These are phyloP conservation scores for Penicillium subrubescens DNA, from an alignment of 495 filamentous ascomycete genomes.

Conservation along the genomic window DNA sequence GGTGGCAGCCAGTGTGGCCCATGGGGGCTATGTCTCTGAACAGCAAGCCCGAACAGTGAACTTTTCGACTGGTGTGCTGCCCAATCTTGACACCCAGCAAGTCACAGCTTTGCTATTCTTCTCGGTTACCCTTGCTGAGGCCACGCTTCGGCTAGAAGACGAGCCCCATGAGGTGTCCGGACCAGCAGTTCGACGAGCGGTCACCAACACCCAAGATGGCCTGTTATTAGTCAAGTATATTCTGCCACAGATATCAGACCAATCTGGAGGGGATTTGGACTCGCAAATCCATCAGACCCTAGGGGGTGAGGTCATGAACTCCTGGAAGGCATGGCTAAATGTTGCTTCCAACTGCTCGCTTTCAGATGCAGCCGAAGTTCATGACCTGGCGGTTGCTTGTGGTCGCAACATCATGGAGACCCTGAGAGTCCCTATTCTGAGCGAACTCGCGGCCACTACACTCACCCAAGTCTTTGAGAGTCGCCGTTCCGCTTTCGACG, in stretches of 20 bases:
- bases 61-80: conserved; percentile 45
- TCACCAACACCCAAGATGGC: conserved; percentile 41
- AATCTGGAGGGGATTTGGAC: conserved; percentile 27
- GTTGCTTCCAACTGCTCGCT: conserved; percentile 22
- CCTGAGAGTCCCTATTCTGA: conserved; percentile 21
- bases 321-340: conserved; percentile 23
- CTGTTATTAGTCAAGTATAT: conserved; percentile 42
- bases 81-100: conserved; percentile 54
- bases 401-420: conserved; percentile 38
- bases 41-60: conserved; percentile 51
- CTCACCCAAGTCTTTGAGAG: conserved; percentile 28
- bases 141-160: conserved; percentile 43
- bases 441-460: conserved; percentile 27
- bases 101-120: conserved; percentile 71
- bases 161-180: conserved; percentile 24
- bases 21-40: conserved; percentile 53
- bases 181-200: conserved; percentile 18
- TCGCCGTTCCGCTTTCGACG: conserved; percentile 26
- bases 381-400: conserved; percentile 32
- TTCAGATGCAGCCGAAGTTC: conserved; percentile 20
- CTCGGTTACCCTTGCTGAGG: conserved; percentile 70
- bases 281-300: conserved; percentile 39
- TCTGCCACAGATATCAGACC: conserved; percentile 36
- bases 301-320: conserved; percentile 34
- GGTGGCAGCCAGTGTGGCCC: conserved; percentile 61